Evolutionary conservation across 345 rosid genomes (phyloP).

Genomic region (Laguncularia racemosa): DNA sequence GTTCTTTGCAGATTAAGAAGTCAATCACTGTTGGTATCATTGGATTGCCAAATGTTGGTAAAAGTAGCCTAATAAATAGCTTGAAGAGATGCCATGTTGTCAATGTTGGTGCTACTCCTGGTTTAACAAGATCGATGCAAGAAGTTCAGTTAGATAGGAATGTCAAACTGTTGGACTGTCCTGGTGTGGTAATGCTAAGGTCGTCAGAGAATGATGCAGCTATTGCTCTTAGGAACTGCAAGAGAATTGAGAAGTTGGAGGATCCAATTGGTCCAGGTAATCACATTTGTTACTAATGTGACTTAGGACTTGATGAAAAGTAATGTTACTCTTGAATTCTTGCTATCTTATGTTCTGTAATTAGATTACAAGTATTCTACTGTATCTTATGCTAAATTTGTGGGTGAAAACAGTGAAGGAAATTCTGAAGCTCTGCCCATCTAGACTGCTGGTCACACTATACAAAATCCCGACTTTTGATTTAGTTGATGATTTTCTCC

Average conservation of each 20-base stretch:
- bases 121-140: conserved; percentile 87
- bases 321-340: neutral
- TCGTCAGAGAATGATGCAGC: conserved; percentile 63
- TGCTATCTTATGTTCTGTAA: neutral
- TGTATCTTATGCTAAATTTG: neutral
- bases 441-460: conserved; percentile 51
- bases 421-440: conserved; percentile 77
- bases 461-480: conserved; percentile 75
- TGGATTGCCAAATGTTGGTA: conserved; percentile 96
- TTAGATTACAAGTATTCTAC: neutral
- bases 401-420: conserved; percentile 57
- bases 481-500: conserved; percentile 79
- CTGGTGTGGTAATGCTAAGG: conserved; percentile 95
- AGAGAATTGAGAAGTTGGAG: conserved; percentile 91
- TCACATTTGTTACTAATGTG: conserved; percentile 1
- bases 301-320: neutral
- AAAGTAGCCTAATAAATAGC: conserved; percentile 98
- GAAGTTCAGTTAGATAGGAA: conserved; percentile 93
- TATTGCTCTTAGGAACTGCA: conserved; percentile 85
- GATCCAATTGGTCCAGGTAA: conserved; percentile 93
- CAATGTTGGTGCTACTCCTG: conserved; percentile 95
- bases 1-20: conserved; percentile 68
- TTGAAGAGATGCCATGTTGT: conserved; percentile 89
- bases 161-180: conserved; percentile 89
- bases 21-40: conserved; percentile 87